Evolutionary conservation across 768 basidiomycete species (phyloP).

Genomic region (Amanita muscaria): DNA sequence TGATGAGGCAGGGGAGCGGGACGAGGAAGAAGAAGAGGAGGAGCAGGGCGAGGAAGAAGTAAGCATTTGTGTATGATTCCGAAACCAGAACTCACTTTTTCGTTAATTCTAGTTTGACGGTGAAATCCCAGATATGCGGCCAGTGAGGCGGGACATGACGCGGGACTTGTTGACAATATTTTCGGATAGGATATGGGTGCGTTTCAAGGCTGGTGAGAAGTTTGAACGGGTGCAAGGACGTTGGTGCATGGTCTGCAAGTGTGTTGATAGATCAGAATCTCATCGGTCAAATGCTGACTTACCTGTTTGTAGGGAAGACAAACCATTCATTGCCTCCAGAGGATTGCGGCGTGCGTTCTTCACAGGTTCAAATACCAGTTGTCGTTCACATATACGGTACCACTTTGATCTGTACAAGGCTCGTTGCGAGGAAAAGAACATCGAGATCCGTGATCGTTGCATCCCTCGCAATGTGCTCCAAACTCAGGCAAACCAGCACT

Average conservation of each 20-base stretch:
- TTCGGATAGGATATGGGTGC: not conserved
- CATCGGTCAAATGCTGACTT: not conserved
- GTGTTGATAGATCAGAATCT: not conserved
- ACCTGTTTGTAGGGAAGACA: constrained; percentile 1
- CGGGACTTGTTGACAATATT: constrained; percentile 1
- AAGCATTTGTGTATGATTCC: too few species aligned
- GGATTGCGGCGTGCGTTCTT: constrained; percentile 1
- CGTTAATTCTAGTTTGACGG: not conserved
- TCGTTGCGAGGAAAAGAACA: constrained; percentile 4
- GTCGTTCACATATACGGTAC: not conserved
- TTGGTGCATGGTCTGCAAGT: constrained; percentile 2
- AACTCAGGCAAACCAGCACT: not conserved
- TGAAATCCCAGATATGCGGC: not conserved
- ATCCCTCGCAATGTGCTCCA: not conserved
- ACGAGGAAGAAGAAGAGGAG: too few species aligned
- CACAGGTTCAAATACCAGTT: constrained; percentile 1
- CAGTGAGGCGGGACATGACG: not conserved
- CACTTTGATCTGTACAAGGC: constrained; percentile 1
- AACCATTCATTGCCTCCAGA: not conserved
- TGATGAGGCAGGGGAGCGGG: not conserved
- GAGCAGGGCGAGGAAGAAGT: too few species aligned
- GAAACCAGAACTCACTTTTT: not conserved
- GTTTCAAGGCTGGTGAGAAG: not conserved
- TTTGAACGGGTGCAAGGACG: not conserved
- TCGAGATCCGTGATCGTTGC: constrained; percentile 1